Percentiles rank a stretch among this genome's conserved stretches.
phyloP scores from a whole-genome alignment of 139 green algal genomes.

The Coccomyxa sp. region DNA sequence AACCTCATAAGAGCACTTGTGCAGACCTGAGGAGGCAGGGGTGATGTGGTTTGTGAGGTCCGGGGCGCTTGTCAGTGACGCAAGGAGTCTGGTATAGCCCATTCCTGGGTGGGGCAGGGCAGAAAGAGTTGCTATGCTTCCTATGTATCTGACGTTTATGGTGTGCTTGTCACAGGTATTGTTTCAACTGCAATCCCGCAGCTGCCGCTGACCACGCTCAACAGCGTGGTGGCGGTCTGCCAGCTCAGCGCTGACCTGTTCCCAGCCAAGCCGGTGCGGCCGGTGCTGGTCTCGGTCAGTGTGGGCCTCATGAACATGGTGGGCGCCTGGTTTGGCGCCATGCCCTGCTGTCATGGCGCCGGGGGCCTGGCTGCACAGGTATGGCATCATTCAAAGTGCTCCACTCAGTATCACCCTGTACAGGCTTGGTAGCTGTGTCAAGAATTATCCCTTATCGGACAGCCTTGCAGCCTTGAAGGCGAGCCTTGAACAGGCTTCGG shows the following conservation, averaged over 20 bases:
- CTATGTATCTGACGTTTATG: too few species aligned
- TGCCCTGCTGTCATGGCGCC: constrained; percentile 76
- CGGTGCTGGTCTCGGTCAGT: constrained; percentile 41
- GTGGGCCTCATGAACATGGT: constrained; percentile 73
- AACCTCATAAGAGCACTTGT: too few species aligned
- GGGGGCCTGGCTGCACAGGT: constrained; percentile 75
- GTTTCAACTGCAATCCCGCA: constrained; percentile 34
- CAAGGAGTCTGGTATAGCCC: too few species aligned
- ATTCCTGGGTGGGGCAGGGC: too few species aligned
- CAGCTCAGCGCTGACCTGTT: constrained; percentile 67
- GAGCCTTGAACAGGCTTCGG: neutral
- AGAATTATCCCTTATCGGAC: neutral
- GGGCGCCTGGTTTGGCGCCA: constrained; percentile 69
- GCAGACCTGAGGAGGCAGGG: too few species aligned
- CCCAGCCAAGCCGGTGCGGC: constrained; percentile 17
- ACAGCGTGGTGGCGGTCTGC: constrained; percentile 74
- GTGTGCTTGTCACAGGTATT: constrained; percentile 12
- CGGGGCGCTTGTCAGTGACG: too few species aligned
- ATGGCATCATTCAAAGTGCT: neutral
- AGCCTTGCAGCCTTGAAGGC: neutral
- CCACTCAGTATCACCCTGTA: neutral
- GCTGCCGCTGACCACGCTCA: constrained; percentile 63
- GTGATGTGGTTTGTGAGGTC: too few species aligned
- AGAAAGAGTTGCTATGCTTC: too few species aligned
- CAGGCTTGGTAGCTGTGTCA: neutral